A percentile compares a stretch with the other conserved stretches of the same genome.
These are phyloP conservation scores for Aspergillus nomiae DNA, from an alignment of 2,329 filamentous ascomycete genomes.

Conservation along the genomic window DNA sequence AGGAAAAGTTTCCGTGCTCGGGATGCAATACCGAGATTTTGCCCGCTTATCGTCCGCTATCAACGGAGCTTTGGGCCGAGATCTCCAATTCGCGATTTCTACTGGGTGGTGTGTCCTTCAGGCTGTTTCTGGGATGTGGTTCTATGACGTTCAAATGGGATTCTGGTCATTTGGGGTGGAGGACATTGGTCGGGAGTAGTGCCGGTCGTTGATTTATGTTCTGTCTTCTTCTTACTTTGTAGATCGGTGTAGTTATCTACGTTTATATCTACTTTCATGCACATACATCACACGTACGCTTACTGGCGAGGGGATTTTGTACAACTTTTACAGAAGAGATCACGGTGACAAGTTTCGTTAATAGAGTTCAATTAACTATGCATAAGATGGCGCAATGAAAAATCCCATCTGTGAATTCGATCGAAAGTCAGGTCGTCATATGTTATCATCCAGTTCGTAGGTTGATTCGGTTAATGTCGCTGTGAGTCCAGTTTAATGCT, in stretches of 20 bases:
- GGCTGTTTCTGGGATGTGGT: neutral
- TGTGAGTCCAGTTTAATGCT: constrained; percentile 22
- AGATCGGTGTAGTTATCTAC: neutral
- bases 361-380: neutral
- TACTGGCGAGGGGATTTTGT: too few species aligned
- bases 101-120: neutral
- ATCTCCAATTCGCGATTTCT: neutral
- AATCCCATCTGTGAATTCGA: neutral
- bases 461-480: neutral
- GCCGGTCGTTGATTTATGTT: neutral
- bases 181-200: neutral
- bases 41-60: constrained; percentile 2
- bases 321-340: neutral
- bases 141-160: neutral
- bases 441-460: neutral
- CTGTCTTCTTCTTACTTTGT: too few species aligned
- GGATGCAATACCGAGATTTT: constrained; percentile 10
- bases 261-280: neutral
- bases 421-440: neutral
- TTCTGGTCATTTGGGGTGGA: neutral
- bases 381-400: neutral
- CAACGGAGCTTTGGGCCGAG: constrained; percentile 7
- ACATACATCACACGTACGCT: too few species aligned
- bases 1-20: constrained; percentile 19
- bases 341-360: too few species aligned